These are phyloP conservation scores for Westerdykella aurantiaca DNA, from an alignment of 2,329 filamentous ascomycete species.

Conservation along the genomic window DNA sequence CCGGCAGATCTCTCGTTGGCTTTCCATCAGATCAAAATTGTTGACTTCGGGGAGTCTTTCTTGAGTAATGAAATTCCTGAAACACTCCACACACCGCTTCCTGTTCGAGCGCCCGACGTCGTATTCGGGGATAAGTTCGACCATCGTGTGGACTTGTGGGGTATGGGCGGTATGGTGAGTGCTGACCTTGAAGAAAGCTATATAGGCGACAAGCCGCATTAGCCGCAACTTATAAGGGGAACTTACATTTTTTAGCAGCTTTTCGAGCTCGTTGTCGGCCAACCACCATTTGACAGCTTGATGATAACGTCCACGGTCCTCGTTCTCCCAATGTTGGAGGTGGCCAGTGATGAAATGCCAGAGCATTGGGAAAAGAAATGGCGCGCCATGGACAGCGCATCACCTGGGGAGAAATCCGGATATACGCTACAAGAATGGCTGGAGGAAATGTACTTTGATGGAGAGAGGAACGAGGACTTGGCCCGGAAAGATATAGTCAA, in stretches of 20 bases:
- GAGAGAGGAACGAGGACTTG: slow-evolving; percentile 13
- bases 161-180: slow-evolving; percentile 35
- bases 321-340: slow-evolving; percentile 35
- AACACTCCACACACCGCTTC: slow-evolving; percentile 32
- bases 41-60: slow-evolving; percentile 40
- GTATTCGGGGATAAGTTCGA: slow-evolving; percentile 35
- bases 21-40: slow-evolving; percentile 9
- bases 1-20: neutral
- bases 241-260: slow-evolving; percentile 21
- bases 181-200: slow-evolving; percentile 3
- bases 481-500: slow-evolving; percentile 13
- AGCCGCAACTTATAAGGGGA: slow-evolving; percentile 8
- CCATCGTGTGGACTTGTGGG: slow-evolving; percentile 37
- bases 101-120: slow-evolving; percentile 35
- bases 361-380: slow-evolving; percentile 28
- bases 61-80: slow-evolving; percentile 12
- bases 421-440: slow-evolving; percentile 34
- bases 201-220: slow-evolving; percentile 19
- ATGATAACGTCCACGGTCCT: slow-evolving; percentile 31
- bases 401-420: slow-evolving; percentile 8
- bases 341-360: slow-evolving; percentile 30
- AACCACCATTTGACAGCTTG: slow-evolving; percentile 37
- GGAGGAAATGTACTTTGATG: slow-evolving; percentile 37
- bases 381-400: slow-evolving; percentile 18
- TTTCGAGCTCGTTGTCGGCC: slow-evolving; percentile 38